Evolutionary conservation across 1,284 basidiomycete genomes (phyloP).

Genomic region (Pascua sp.): DNA sequence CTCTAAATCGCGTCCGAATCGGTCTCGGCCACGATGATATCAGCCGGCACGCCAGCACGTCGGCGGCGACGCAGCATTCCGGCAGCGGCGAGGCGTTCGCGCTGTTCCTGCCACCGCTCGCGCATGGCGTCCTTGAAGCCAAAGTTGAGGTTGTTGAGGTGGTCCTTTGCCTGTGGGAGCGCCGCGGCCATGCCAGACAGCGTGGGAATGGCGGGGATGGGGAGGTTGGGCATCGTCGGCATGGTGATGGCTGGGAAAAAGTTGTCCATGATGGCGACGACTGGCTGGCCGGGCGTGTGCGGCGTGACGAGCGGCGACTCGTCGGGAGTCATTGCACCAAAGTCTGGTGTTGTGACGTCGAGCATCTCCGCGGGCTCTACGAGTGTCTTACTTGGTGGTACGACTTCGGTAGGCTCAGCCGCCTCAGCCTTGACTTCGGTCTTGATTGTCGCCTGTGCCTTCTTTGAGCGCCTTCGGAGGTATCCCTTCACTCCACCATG

Average conservation of each 20-base stretch:
- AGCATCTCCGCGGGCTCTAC: not conserved
- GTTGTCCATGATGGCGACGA: conserved; percentile 22
- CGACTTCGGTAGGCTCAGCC: not conserved
- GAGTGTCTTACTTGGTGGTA: not conserved
- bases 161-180: conserved; percentile 17
- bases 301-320: conserved; percentile 45
- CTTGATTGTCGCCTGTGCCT: not conserved
- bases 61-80: conserved; percentile 10
- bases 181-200: conserved; percentile 20
- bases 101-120: conserved; percentile 36
- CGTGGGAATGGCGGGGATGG: conserved; percentile 19
- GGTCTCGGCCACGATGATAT: no score
- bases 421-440: not conserved
- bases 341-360: conserved; percentile 1
- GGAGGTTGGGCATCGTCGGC: conserved; percentile 15
- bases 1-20: not conserved
- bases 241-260: conserved; percentile 25
- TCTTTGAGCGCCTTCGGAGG: conserved; percentile 43
- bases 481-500: conserved; percentile 56
- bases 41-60: not conserved
- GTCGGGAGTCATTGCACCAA: conserved; percentile 29
- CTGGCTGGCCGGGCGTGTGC: conserved; percentile 30
- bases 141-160: conserved; percentile 14
- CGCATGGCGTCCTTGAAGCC: conserved; percentile 38
- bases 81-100: conserved; percentile 23